Percentiles rank a stretch among this genome's conserved stretches.
These are phyloP conservation scores for Fraxinus xanthoxyloides DNA, from an alignment of 305 asterid genomes.

Conservation along the genomic window DNA sequence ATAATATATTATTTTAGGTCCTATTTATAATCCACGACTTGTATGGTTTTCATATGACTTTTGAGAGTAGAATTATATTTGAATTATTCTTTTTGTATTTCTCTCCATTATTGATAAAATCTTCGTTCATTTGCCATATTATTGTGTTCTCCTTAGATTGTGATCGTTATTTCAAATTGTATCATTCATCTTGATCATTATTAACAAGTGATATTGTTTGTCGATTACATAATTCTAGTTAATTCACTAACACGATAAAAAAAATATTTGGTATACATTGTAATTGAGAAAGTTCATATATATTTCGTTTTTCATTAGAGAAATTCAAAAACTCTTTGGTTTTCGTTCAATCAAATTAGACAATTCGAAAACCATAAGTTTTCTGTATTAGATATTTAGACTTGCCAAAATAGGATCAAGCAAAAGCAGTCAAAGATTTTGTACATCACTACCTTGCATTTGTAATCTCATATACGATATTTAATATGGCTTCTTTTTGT, in stretches of 20 bases:
- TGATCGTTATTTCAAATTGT: too few species aligned
- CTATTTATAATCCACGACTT: too few species aligned
- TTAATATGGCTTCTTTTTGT: not conserved
- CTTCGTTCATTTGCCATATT: too few species aligned
- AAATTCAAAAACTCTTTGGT: not conserved
- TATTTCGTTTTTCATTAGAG: not conserved
- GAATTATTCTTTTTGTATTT: too few species aligned
- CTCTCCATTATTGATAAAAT: too few species aligned
- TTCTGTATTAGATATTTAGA: not conserved
- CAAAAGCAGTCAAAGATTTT: not conserved
- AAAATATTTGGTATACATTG: not conserved
- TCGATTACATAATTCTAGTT: too few species aligned
- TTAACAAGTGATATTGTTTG: too few species aligned
- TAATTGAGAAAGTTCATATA: not conserved
- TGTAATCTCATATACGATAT: not conserved
- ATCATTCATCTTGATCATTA: too few species aligned
- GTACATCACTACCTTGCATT: not conserved
- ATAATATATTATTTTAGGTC: too few species aligned
- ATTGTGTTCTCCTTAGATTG: too few species aligned
- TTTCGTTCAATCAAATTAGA: not conserved
- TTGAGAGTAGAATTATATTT: too few species aligned
- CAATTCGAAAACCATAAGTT: not conserved
- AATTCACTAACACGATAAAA: not conserved
- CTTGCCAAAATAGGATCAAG: not conserved
- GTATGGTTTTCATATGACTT: too few species aligned